These are phyloP conservation scores for Chaetomiaceae sp. DNA, from an alignment of 2,329 filamentous ascomycete genomes.

Conservation along the genomic window DNA sequence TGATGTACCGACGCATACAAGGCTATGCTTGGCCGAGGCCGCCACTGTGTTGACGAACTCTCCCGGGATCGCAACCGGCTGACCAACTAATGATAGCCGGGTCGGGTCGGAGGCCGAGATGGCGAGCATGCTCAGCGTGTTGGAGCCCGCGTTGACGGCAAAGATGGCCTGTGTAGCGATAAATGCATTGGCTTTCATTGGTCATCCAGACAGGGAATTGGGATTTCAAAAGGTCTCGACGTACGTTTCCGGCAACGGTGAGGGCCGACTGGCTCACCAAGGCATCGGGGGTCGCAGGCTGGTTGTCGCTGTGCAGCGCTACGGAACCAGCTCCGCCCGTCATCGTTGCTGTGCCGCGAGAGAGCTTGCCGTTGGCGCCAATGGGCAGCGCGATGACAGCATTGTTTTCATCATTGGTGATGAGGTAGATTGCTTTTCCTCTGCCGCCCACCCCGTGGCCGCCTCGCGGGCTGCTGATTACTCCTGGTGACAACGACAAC, in stretches of 20 bases:
- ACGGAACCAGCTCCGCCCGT: slow-evolving; percentile 32
- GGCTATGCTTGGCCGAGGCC: slow-evolving; percentile 38
- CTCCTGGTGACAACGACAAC: not conserved
- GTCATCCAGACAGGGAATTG: not conserved
- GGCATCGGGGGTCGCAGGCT: slow-evolving; percentile 44
- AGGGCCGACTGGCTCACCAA: slow-evolving; percentile 49
- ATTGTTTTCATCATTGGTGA: slow-evolving; percentile 50
- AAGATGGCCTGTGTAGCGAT: slow-evolving; percentile 8
- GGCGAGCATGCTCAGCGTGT: slow-evolving; percentile 47
- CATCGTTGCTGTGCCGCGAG: slow-evolving; percentile 9
- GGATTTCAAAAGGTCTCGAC: slow-evolving; percentile 23
- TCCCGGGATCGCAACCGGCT: slow-evolving; percentile 40
- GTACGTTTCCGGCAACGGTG: slow-evolving; percentile 47
- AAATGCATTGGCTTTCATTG: not conserved
- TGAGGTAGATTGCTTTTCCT: slow-evolving; percentile 50
- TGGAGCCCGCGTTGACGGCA: slow-evolving; percentile 38
- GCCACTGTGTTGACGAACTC: slow-evolving; percentile 52
- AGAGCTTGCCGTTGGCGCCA: slow-evolving; percentile 43
- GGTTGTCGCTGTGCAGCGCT: slow-evolving; percentile 44
- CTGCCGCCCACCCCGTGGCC: not conserved
- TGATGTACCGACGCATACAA: slow-evolving; percentile 45
- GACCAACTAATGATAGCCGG: slow-evolving; percentile 24
- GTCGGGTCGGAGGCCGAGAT: slow-evolving; percentile 14
- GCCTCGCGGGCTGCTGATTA: not conserved
- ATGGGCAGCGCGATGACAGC: slow-evolving; percentile 48